Base-by-base conservation (phyloP, 352 stramenopile species). In the Halophytophthora batemanensis region DNA sequence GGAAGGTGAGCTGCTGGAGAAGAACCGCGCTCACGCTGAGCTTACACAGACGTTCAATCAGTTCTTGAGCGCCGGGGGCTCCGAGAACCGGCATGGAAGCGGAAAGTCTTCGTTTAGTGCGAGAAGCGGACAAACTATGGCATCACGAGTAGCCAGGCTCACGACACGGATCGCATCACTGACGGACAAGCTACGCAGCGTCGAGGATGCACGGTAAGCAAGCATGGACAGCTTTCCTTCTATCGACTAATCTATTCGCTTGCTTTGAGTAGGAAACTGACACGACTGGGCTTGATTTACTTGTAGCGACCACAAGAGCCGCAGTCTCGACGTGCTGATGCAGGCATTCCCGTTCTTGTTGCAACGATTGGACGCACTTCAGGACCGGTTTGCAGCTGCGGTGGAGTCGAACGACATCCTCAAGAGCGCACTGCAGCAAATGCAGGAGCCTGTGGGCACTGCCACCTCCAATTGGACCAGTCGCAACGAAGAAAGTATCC, bases 371-470 rank as follows among this genome's bases (percentile, higher is more conserved):
- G 70, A 86, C 40, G 64, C 59, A 1, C 21, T 80, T 13, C 66
- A 82, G n/a, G 75, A 83, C 55, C 69, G 73, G 34, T 71, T 71
- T 28, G 29, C 53, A 21, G 67, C 70, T 5, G 63, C 63, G 2
- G 45, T 62, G 1, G 75, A 86, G 53, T 80, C 75, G 5, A 83
- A 82, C 18, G 59, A 63, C 22, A 84, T 86, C 45, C 47, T 86
- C 6, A 63, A 64, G 22, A 69, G 50, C 19, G 72, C 75, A 2
- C 33, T 86, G 1, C 60, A 82, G 35, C 72, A 86, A 45, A 71
- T 70, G 48, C 54, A 75, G 42, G 38, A 50, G 17, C 42, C 53
- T 13, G 12, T 22, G 10, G 14, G 14, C 14, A 15, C 50, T 17
- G 45, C n/a, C n/a, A n/a, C n/a, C n/a, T n/a, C n/a, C n/a, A n/a